Conservation (phyloP, 2,329 filamentous ascomycete species). For the Pyrenochaeta sp. region DNA sequence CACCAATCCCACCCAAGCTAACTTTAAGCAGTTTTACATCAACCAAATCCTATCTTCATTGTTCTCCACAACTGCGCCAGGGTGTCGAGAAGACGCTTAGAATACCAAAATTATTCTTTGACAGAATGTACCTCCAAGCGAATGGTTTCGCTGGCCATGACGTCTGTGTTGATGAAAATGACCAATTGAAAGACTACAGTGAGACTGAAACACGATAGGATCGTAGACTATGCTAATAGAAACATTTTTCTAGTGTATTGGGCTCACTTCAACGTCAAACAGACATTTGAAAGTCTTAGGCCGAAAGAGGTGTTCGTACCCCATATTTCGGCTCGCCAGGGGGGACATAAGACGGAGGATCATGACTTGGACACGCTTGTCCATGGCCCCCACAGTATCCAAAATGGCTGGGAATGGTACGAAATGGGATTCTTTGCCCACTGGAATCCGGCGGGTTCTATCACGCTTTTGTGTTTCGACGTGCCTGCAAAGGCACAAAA, state of each 20-base stretch:
- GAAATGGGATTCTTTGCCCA: constrained; percentile 17
- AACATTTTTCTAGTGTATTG: constrained; percentile 2
- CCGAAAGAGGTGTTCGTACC: constrained; percentile 16
- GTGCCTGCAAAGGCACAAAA: constrained; percentile 11
- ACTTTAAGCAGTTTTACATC: no score
- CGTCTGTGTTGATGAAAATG: constrained; percentile 4
- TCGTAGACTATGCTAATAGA: background rate
- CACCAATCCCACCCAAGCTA: no score
- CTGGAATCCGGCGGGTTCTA: constrained; percentile 5
- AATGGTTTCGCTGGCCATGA: constrained; percentile 15
- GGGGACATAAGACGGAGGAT: no score
- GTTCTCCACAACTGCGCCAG: no score
- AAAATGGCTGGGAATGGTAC: constrained; percentile 23
- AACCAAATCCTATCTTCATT: no score
- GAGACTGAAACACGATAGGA: constrained; percentile 2
- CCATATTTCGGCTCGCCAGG: constrained; percentile 10
- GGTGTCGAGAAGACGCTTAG: no score
- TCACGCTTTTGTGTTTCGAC: constrained; percentile 18
- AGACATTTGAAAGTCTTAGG: constrained; percentile 15
- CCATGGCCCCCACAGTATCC: no score
- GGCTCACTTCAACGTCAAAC: constrained; percentile 20
- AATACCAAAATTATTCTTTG: constrained; percentile 12
- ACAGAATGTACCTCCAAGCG: constrained; percentile 16
- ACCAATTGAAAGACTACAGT: constrained; percentile 11
- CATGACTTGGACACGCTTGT: no score